phyloP scores from a whole-genome alignment of 495 filamentous ascomycete genomes.

The Cryomyces minteri region DNA sequence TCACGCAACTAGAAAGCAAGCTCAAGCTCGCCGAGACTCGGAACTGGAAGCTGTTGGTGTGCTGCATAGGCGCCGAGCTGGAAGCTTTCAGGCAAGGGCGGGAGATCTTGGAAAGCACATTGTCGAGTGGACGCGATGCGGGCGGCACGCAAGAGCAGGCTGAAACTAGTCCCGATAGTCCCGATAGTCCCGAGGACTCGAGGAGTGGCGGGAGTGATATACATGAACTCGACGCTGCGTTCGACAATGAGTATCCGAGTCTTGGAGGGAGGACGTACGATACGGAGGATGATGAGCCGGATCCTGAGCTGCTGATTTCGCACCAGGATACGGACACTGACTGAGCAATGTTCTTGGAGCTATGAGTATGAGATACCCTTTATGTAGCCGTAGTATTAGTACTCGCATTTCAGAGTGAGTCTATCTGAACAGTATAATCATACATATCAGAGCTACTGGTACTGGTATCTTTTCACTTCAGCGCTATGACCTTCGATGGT shows the following conservation, averaged over 20 bases:
- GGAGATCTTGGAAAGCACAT: slow-evolving; percentile 32
- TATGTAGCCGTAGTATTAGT: no score
- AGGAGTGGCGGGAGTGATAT: no score
- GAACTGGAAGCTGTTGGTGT: slow-evolving; percentile 77
- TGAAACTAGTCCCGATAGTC: not conserved
- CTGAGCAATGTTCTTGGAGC: not conserved
- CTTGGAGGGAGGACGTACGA: slow-evolving; percentile 10
- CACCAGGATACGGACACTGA: slow-evolving; percentile 15
- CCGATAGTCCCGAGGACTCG: slow-evolving; percentile 4
- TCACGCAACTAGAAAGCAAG: slow-evolving; percentile 37
- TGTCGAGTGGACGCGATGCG: slow-evolving; percentile 12
- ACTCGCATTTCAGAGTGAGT: no score
- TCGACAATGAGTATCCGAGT: not conserved
- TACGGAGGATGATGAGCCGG: slow-evolving; percentile 15
- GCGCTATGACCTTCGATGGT: no score
- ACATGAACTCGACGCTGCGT: slow-evolving; percentile 5
- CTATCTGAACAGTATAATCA: no score
- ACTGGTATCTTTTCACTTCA: no score
- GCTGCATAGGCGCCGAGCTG: slow-evolving; percentile 73
- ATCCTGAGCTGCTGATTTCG: slow-evolving; percentile 25
- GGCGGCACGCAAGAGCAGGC: not conserved
- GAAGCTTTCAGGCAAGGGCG: slow-evolving; percentile 62
- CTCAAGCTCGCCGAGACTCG: slow-evolving; percentile 41
- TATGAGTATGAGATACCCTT: no score
- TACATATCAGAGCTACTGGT: no score